A percentile compares a stretch with the other conserved stretches of the same genome.
Evolutionary conservation across 1,139 yeast species (phyloP).

Genomic region (Geotrichum histeridarum): DNA sequence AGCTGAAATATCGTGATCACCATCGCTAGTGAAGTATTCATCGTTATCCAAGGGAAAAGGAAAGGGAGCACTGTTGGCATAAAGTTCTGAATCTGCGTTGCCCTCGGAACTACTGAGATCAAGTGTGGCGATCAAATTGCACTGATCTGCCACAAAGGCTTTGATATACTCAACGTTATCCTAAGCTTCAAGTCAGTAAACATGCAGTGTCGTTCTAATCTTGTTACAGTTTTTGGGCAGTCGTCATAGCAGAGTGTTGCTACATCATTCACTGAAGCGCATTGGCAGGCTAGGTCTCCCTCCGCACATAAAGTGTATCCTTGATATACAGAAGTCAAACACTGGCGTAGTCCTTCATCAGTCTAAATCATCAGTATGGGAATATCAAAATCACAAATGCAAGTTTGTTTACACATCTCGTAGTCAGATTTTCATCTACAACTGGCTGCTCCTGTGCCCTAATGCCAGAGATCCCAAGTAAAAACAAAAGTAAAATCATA

Average conservation of each 20-base stretch:
- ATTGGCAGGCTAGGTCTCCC: constrained; percentile 26
- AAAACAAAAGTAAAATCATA: not conserved
- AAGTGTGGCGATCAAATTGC: constrained; percentile 17
- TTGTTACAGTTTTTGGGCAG: constrained; percentile 25
- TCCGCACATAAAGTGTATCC: constrained; percentile 23
- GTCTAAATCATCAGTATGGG: constrained; percentile 11
- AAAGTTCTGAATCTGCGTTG: constrained; percentile 27
- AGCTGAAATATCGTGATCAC: constrained; percentile 12
- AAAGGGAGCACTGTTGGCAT: constrained; percentile 24
- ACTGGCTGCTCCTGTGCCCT: not conserved
- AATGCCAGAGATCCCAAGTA: constrained; percentile 1
- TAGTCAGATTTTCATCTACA: constrained; percentile 4
- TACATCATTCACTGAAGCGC: constrained; percentile 25
- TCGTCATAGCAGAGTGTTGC: constrained; percentile 21
- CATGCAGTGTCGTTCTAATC: not conserved
- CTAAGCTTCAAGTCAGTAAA: constrained; percentile 2
- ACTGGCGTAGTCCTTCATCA: constrained; percentile 17
- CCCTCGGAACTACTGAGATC: constrained; percentile 23
- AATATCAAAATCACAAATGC: not conserved
- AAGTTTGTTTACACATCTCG: constrained; percentile 10
- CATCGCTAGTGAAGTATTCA: not conserved
- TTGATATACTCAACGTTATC: constrained; percentile 14
- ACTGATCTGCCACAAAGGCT: constrained; percentile 22
- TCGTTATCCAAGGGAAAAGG: constrained; percentile 21
- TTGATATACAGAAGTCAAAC: constrained; percentile 19